Evolutionary conservation across 345 rosid genomes (phyloP).

Genomic region (Citrus mangshanensis): DNA sequence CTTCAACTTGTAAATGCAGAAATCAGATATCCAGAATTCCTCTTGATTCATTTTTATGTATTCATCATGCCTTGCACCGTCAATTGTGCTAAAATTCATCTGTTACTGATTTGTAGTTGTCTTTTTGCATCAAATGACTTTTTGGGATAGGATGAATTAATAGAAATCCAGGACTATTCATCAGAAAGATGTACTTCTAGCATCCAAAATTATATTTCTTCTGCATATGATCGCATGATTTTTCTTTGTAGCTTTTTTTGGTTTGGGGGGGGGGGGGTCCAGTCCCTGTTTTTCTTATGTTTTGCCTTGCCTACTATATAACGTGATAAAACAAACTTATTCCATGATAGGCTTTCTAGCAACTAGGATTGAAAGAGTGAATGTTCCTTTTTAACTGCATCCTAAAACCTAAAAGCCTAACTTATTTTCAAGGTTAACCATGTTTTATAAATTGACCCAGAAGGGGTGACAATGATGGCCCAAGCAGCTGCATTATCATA

Average conservation of each 20-base stretch:
- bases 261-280: too few species aligned
- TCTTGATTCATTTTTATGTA: background rate
- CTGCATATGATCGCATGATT: background rate
- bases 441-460: background rate
- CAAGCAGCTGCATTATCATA: background rate
- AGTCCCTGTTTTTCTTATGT: background rate
- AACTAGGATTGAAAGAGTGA: background rate
- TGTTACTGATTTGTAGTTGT: background rate
- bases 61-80: background rate
- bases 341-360: background rate
- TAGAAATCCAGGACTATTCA: background rate
- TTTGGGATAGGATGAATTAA: background rate
- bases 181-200: background rate
- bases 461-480: background rate
- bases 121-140: background rate
- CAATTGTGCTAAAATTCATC: background rate
- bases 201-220: background rate
- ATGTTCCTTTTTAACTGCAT: background rate
- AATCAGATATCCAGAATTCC: background rate
- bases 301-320: background rate
- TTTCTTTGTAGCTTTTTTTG: background rate
- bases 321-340: background rate
- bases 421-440: background rate
- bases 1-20: background rate
- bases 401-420: background rate